phyloP scores from a whole-genome alignment of 148 eudicot genomes.

The Pouteria glomerata region DNA sequence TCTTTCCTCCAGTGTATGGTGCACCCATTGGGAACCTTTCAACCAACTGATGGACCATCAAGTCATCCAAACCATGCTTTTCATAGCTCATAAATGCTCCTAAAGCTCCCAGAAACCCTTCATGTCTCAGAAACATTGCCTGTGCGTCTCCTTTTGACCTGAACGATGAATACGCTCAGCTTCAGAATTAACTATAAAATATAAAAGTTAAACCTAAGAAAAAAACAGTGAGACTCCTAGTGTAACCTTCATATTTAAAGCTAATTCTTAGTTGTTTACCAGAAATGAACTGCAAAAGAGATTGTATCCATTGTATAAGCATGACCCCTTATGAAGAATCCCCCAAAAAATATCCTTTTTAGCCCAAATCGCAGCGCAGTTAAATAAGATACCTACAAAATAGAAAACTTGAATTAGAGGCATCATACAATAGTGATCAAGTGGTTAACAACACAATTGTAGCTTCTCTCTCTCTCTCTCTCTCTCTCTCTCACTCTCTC shows the following conservation, averaged over 20 bases:
- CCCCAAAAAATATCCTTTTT: conserved; percentile 94
- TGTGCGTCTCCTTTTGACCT: conserved; percentile 96
- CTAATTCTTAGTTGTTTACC: conserved; percentile 40
- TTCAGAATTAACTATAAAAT: not conserved
- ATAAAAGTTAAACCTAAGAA: not conserved
- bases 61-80: conserved; percentile 91
- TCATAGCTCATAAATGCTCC: conserved; percentile 99
- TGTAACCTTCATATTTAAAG: not conserved
- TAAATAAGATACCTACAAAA: conserved; percentile 78
- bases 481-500: no score
- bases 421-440: not conserved
- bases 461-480: no score
- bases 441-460: no score
- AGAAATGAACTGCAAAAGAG: conserved; percentile 92
- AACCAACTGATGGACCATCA: conserved; percentile 94
- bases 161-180: conserved; percentile 2
- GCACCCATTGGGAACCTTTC: conserved; percentile 99
- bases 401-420: conserved; percentile 8
- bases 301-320: conserved; percentile 99
- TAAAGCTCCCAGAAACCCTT: conserved; percentile 97
- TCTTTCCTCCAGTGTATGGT: conserved; percentile 84
- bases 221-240: not conserved
- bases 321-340: conserved; percentile 96
- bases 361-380: conserved; percentile 92
- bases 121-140: conserved; percentile 96